phyloP scores from a whole-genome alignment of 176 grass and related monocot species.

The Secale cereale region DNA sequence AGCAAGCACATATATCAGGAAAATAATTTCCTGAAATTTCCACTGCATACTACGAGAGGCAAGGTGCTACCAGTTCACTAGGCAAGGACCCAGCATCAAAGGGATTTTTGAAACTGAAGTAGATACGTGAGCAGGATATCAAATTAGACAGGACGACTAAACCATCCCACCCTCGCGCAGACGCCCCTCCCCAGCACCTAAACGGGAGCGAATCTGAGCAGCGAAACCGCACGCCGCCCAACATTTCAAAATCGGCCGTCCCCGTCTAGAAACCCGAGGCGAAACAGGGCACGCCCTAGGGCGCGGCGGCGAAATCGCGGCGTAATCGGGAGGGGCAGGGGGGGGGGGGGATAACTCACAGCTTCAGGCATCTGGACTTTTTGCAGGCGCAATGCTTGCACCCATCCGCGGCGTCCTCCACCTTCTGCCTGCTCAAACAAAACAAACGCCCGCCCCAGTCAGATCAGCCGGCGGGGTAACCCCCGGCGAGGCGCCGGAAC shows the following conservation, averaged over 20 bases:
- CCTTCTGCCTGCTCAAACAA: constrained; percentile 44
- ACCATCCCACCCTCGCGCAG: background rate
- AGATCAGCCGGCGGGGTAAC: constrained; percentile 10
- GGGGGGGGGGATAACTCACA: constrained; percentile 26
- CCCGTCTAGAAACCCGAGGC: background rate
- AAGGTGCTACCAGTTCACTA: background rate
- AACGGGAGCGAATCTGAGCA: constrained; percentile 20
- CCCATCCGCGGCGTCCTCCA: constrained; percentile 47
- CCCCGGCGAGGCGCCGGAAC: background rate
- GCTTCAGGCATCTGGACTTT: constrained; percentile 72
- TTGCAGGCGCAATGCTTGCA: constrained; percentile 75
- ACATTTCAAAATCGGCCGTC: constrained; percentile 4
- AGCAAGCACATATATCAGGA: background rate
- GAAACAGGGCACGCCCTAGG: background rate
- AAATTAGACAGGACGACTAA: background rate
- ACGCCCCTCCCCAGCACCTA: background rate
- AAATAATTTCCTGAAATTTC: background rate
- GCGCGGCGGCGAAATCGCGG: constrained; percentile 2
- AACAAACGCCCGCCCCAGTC: background rate
- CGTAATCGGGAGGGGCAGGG: background rate
- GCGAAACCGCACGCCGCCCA: background rate
- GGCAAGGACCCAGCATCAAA: background rate
- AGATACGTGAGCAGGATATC: background rate
- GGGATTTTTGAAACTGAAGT: background rate
- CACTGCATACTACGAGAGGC: background rate